These are phyloP conservation scores for Lobosporangium transversale DNA, from an alignment of 192 early-diverging fungal genomes.

Conservation along the genomic window DNA sequence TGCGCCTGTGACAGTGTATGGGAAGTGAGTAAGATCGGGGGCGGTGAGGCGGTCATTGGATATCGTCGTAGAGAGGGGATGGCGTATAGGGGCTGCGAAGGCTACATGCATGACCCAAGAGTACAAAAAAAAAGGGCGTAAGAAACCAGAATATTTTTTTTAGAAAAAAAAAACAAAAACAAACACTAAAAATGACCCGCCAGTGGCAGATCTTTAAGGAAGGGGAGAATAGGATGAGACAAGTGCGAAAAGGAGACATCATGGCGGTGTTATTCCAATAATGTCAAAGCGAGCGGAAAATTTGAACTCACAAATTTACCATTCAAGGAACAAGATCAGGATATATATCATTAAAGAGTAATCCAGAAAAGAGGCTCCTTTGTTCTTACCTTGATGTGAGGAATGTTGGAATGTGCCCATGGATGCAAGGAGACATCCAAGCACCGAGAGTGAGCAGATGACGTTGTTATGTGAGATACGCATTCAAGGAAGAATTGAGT, in stretches of 20 bases:
- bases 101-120: background rate
- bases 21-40: conserved; percentile 25
- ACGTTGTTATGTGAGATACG: background rate
- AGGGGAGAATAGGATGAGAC: too few species aligned
- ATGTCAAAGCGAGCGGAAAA: too few species aligned
- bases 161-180: background rate
- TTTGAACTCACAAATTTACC: too few species aligned
- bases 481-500: background rate
- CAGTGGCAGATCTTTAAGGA: too few species aligned
- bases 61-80: background rate
- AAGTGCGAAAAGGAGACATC: too few species aligned
- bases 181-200: too few species aligned
- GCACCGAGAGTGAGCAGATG: background rate
- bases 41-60: too few species aligned
- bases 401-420: background rate
- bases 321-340: too few species aligned
- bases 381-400: conserved; percentile 25
- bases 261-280: too few species aligned
- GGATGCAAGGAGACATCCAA: conserved; percentile 8
- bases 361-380: too few species aligned
- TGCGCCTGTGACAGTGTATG: conserved; percentile 25
- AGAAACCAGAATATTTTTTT: background rate
- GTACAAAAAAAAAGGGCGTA: background rate
- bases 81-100: conserved; percentile 21
- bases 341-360: background rate